Evolutionary conservation across 2,329 filamentous ascomycete genomes (phyloP).

Genomic region (Orbilia brochopaga): DNA sequence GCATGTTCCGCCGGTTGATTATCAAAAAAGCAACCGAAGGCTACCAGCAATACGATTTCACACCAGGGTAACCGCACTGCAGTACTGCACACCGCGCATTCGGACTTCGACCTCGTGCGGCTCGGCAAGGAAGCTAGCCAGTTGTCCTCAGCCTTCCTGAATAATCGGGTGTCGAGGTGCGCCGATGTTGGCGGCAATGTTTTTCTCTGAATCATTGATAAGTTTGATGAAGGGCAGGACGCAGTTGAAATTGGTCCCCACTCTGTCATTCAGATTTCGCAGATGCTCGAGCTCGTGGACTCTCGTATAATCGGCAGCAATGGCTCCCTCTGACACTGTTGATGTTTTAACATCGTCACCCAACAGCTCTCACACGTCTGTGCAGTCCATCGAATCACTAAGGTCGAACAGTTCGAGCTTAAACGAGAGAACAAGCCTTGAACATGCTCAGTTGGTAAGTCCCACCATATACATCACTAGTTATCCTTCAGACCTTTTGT

Average conservation of each 20-base stretch:
- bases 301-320: neutral
- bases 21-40: neutral
- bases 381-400: neutral
- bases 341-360: neutral
- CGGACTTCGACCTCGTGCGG: neutral
- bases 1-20: neutral
- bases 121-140: neutral
- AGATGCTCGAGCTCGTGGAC: neutral
- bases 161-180: neutral
- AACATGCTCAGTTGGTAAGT: constrained; percentile 4
- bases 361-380: neutral
- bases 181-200: neutral
- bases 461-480: too few species aligned
- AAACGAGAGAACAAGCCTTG: neutral
- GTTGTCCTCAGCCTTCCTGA: neutral
- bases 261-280: neutral
- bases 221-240: neutral
- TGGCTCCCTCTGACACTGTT: neutral
- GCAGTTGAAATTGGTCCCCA: neutral
- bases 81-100: neutral
- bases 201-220: neutral
- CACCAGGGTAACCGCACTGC: neutral
- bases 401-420: neutral
- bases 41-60: neutral
- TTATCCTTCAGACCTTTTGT: too few species aligned